phyloP scores from a whole-genome alignment of 1,284 basidiomycete genomes.

The Inonotus hispidus region DNA sequence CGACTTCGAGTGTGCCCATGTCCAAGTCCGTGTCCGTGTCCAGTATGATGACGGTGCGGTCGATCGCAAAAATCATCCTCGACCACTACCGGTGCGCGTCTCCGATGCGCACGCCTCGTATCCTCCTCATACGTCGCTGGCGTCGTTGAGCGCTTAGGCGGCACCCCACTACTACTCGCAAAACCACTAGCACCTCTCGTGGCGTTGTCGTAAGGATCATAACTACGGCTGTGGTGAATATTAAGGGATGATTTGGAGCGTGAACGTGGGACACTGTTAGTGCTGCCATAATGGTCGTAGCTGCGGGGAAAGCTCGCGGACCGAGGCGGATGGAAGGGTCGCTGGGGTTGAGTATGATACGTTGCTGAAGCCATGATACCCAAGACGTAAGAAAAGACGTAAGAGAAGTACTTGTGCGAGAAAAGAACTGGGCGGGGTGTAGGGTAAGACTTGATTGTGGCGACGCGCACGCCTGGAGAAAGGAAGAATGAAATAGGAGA shows the following conservation, averaged over 20 bases:
- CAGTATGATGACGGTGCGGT: slow-evolving; percentile 29
- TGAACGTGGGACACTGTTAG: slow-evolving; percentile 2
- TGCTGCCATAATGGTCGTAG: background rate
- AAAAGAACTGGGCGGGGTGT: no score
- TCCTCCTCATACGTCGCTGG: slow-evolving; percentile 10
- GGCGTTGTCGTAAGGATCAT: background rate
- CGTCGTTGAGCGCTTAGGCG: slow-evolving; percentile 7
- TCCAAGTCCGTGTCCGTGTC: slow-evolving; percentile 22
- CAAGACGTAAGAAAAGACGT: background rate
- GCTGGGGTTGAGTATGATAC: no score
- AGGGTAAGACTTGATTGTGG: no score
- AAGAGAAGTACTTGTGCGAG: background rate
- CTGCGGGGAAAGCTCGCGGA: no score
- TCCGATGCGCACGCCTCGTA: slow-evolving; percentile 27
- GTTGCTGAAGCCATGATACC: no score
- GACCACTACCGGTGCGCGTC: slow-evolving; percentile 43
- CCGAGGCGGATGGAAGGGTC: no score
- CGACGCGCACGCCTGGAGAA: no score
- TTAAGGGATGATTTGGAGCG: background rate
- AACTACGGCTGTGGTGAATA: no score
- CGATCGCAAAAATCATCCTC: slow-evolving; percentile 52
- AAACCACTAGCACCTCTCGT: background rate
- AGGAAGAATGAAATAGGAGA: no score
- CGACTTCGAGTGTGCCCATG: slow-evolving; percentile 49
- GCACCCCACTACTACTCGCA: background rate